These are phyloP conservation scores for Fibroporia radiculosa DNA, from an alignment of 768 basidiomycete genomes.

Conservation along the genomic window DNA sequence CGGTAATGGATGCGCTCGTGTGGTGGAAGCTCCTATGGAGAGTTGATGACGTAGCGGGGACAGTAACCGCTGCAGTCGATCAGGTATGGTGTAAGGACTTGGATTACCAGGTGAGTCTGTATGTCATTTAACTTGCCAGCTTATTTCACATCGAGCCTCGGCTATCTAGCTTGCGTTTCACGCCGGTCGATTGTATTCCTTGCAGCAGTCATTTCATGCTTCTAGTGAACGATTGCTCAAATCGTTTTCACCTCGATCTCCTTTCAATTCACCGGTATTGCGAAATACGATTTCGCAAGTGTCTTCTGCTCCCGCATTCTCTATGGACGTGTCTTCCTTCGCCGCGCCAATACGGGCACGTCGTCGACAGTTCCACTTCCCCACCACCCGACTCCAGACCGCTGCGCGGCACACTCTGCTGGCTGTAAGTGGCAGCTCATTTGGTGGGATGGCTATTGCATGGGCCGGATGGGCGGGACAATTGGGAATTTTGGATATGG, in stretches of 20 bases:
- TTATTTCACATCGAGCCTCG: background rate
- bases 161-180: conserved; percentile 50
- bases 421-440: conserved; percentile 39
- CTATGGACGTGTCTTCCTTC: conserved; percentile 38
- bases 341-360: conserved; percentile 44
- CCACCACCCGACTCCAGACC: conserved; percentile 54
- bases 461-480: conserved; percentile 62
- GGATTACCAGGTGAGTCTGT: conserved; percentile 17
- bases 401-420: conserved; percentile 53
- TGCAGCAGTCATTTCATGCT: conserved; percentile 37
- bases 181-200: conserved; percentile 45
- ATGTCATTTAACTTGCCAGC: background rate
- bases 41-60: conserved; percentile 31
- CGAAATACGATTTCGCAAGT: conserved; percentile 52
- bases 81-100: conserved; percentile 30
- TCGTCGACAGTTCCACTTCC: conserved; percentile 45
- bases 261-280: conserved; percentile 47
- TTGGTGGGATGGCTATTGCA: conserved; percentile 42
- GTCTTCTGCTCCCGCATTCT: conserved; percentile 35
- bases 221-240: conserved; percentile 34
- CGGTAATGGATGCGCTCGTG: conserved; percentile 25
- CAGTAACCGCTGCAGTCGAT: conserved; percentile 26
- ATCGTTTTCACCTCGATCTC: conserved; percentile 28
- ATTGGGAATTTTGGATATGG: conserved; percentile 34
- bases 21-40: conserved; percentile 35